Evolutionary conservation across 129 eudicot species (phyloP), one percentile per base, ranked within the genome.

Genomic region (Flaveria linearis): DNA sequence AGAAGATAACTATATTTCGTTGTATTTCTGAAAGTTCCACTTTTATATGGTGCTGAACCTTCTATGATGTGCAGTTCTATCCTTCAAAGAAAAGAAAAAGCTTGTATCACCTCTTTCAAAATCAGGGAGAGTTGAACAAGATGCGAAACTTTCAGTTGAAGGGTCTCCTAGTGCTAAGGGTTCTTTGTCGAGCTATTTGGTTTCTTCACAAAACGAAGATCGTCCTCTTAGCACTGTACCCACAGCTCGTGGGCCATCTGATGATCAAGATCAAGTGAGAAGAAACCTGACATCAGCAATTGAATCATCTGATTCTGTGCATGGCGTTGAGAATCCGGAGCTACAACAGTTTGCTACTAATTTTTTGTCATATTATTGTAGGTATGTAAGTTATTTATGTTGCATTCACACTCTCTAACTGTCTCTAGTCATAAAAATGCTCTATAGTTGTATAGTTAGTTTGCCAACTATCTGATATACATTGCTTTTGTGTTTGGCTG

Each of bases 161-260:
- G 86, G 82, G 30, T 93, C 98, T 70, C 98, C 98, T 45, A 82
- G 88, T 72, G 86, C 87, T 3, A 90, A 93, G 79, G 98, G 96
- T 69, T 90, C 98, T 62, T 81, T 91, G 84, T 84, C 78, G 10
- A 77, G 76, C 79, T 93, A 73, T 69, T 83, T 93, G 73, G 92
- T 87, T 84, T 64, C 82, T 68, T 84, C 93, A 45, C 87, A 84
- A 69, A 86, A 85, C 64, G 87, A 83, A 60, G 62, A 42, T 60
- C 58, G 66, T 18, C 68, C 80, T 61, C 68, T 78, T 23, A 84
- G 80, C 58, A 73, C 84, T 36, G 52, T 71, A 56, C 74, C 69
- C 75, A 25, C 84, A 45, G 76, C 76, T 79, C 42, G 74, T 67
- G 81, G 75, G 81, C 50, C 78, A 65, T 73, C 85, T 52, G 74